Conservation (phyloP, 2,329 filamentous ascomycete species). For the Clarireedia hainanense region DNA sequence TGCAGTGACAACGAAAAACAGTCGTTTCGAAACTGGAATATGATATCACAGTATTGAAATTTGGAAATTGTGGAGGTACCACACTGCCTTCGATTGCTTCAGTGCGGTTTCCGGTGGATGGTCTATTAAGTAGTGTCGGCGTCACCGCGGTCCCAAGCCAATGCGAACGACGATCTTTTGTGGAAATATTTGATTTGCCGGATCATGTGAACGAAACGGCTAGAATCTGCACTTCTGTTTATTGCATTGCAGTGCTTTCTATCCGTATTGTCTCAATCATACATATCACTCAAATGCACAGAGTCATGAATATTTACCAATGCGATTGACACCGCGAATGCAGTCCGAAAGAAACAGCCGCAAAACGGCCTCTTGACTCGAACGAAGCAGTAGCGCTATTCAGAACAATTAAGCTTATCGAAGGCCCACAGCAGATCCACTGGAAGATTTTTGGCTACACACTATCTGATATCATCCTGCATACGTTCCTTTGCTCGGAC, state of each 20-base stretch:
- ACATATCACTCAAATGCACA: too few species aligned
- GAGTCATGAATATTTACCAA: too few species aligned
- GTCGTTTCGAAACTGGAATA: neutral
- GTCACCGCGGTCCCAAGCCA: slow-evolving; percentile 4
- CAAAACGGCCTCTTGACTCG: neutral
- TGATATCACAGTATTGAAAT: slow-evolving; percentile 6
- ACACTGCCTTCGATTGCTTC: neutral
- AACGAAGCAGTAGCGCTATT: neutral
- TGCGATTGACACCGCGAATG: neutral
- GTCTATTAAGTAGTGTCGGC: slow-evolving; percentile 1
- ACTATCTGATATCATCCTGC: slow-evolving; percentile 10
- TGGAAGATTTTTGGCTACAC: neutral
- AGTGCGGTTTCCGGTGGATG: neutral
- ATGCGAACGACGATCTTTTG: neutral
- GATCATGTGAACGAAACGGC: neutral
- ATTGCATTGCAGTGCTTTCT: too few species aligned
- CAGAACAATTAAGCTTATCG: slow-evolving; percentile 5
- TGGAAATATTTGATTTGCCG: neutral
- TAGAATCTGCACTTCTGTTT: too few species aligned
- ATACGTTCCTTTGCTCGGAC: neutral
- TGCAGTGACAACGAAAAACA: neutral
- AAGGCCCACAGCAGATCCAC: slow-evolving; percentile 2
- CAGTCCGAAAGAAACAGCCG: neutral
- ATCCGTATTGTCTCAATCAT: too few species aligned
- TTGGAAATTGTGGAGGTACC: slow-evolving; percentile 1